These are phyloP conservation scores for Globisporangium iwayamae DNA, from an alignment of 352 stramenopile genomes.

Conservation along the genomic window DNA sequence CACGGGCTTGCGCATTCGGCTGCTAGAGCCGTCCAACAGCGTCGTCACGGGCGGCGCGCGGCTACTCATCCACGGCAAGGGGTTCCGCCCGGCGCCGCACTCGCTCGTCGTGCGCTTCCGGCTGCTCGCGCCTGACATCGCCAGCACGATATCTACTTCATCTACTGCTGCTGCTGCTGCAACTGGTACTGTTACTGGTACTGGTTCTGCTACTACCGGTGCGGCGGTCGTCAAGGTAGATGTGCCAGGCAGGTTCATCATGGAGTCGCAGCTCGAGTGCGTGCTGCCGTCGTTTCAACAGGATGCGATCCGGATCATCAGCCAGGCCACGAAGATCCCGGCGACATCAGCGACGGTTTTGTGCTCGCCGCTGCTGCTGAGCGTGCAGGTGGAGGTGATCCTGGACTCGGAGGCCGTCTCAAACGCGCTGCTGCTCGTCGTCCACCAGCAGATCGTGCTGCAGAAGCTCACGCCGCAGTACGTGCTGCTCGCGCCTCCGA, in stretches of 20 bases:
- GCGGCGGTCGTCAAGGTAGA: slow-evolving; percentile 24
- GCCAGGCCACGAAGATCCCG: slow-evolving; percentile 33
- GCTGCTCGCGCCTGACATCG: slow-evolving; percentile 22
- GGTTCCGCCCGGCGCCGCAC: slow-evolving; percentile 57
- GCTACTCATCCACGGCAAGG: slow-evolving; percentile 54
- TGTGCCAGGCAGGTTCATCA: slow-evolving; percentile 39
- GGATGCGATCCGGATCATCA: slow-evolving; percentile 32
- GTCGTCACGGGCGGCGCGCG: slow-evolving; percentile 44
- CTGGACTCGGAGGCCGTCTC: slow-evolving; percentile 52
- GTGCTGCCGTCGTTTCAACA: slow-evolving; percentile 45
- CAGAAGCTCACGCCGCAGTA: slow-evolving; percentile 50
- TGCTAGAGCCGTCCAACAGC: slow-evolving; percentile 49
- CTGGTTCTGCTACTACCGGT: not conserved
- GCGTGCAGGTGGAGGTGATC: slow-evolving; percentile 53
- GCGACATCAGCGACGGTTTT: slow-evolving; percentile 36
- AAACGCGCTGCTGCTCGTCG: slow-evolving; percentile 38
- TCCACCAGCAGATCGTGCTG: slow-evolving; percentile 53
- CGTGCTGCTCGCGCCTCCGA: slow-evolving; percentile 50
- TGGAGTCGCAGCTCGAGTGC: slow-evolving; percentile 62
- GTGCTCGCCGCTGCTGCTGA: slow-evolving; percentile 46
- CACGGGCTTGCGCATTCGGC: slow-evolving; percentile 34
- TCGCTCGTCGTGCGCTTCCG: slow-evolving; percentile 63
- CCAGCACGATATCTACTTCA: not conserved
- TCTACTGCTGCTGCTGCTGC: not conserved
- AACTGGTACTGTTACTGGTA: not conserved